Evolutionary conservation across 2,329 filamentous ascomycete species (phyloP), one percentile per base, ranked within the genome.

Genomic region (Venturia asperata): DNA sequence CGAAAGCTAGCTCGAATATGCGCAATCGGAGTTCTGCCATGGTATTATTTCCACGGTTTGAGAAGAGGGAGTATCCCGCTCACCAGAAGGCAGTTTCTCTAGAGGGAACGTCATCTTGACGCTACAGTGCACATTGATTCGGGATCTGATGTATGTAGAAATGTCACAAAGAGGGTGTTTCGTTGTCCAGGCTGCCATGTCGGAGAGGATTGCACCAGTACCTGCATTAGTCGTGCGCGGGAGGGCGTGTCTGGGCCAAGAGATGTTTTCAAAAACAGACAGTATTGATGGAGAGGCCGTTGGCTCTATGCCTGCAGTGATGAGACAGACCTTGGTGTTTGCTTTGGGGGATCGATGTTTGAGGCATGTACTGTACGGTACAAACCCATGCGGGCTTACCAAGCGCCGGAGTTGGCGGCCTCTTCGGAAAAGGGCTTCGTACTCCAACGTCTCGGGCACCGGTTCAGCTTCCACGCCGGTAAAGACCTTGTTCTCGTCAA

Each of bases 1-100:
- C 52, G 27, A 58, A 58, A n/a, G 52, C 52, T 15, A 58, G 30
- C 30, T 58, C 52, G 30, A 37, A 58, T 19, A 58, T 58, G n/a
- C 52, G 52, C 5, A 58, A 27, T 34, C 52, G 27, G 30, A 58
- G 52, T 21, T 58, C 52, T 58, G 30, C 52, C 52, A 37, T n/a
- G 15, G 30, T 10, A 19, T 58, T 21, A 58, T n/a, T 58, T 15
- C 7, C 21, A 15, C 7, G 30, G 17, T 27, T 37, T 39, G 52
- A 11, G 30, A 37, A 34, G 10, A 9, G 7, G 24, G 24, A 24
- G 7, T 24, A 19, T 3, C n/a, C 7, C 5, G 24, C 49, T 55
- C 7, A 55, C 49, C 49, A 55, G 10, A 55, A 17, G 49, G 49
- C 49, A 55, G 24, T 19, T 34, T 55, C 24, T 34, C 49, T 15